These are phyloP conservation scores for Aspergillus bombycis DNA, from an alignment of 2,329 filamentous ascomycete genomes.

Conservation along the genomic window DNA sequence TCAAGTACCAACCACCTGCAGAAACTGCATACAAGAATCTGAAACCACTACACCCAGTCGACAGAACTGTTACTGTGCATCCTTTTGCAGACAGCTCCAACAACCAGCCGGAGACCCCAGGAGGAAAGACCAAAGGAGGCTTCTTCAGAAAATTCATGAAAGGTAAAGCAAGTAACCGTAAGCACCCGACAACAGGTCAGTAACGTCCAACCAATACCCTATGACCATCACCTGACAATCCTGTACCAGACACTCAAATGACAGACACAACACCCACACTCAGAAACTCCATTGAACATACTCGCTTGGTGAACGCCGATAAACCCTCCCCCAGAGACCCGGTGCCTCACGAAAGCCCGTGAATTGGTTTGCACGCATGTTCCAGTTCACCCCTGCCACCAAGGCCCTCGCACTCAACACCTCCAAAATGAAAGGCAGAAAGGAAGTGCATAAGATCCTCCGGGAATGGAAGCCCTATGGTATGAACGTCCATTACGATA, in stretches of 20 bases:
- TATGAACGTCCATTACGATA: conserved; percentile 80
- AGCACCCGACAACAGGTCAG: conserved; percentile 42
- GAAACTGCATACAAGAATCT: conserved; percentile 28
- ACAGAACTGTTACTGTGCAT: conserved; percentile 31
- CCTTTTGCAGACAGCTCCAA: conserved; percentile 15
- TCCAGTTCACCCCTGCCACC: conserved; percentile 83
- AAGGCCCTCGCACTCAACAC: conserved; percentile 75
- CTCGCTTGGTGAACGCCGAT: conserved; percentile 23
- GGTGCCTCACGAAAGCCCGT: conserved; percentile 53
- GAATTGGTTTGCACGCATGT: conserved; percentile 87
- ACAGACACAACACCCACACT: conserved; percentile 14
- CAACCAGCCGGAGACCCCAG: conserved; percentile 11
- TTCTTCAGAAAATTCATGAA: conserved; percentile 59
- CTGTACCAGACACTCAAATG: conserved; percentile 11
- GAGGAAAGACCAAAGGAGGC: conserved; percentile 43
- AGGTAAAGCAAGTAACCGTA: conserved; percentile 46
- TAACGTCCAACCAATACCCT: background rate
- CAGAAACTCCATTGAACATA: conserved; percentile 19
- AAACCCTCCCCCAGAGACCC: conserved; percentile 20
- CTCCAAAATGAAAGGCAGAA: conserved; percentile 71
- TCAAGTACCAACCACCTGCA: conserved; percentile 31
- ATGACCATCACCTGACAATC: background rate
- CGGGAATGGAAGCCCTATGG: conserved; percentile 81
- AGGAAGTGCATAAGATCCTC: conserved; percentile 74
- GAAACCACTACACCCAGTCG: conserved; percentile 28